A percentile compares a stretch with the other conserved stretches of the same genome.
phyloP scores from a whole-genome alignment of 2,329 filamentous ascomycete genomes.

The Stachybotrys chartarum region DNA sequence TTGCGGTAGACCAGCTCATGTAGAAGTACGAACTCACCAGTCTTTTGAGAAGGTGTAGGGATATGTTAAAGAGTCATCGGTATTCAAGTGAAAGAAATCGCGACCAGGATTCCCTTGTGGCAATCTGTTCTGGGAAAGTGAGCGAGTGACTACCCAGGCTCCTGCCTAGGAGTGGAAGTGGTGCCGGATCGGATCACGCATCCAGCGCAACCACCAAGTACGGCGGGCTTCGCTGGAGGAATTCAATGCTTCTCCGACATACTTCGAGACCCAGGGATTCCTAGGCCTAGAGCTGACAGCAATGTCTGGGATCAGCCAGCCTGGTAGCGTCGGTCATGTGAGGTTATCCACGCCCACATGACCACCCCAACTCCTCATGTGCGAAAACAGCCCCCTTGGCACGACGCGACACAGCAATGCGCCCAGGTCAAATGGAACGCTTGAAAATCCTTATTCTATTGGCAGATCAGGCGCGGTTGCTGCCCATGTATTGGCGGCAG shows the following conservation, averaged over 20 bases:
- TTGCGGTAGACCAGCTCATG: no score
- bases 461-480: constrained; percentile 9
- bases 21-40: no score
- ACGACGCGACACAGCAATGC: background rate
- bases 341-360: background rate
- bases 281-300: background rate
- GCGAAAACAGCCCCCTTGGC: background rate
- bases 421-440: no score
- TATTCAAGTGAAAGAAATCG: no score
- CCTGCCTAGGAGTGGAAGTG: background rate
- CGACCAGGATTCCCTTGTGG: background rate
- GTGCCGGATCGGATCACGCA: background rate
- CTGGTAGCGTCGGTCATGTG: background rate
- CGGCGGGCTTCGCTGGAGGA: background rate
- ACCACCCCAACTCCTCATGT: background rate
- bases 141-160: background rate
- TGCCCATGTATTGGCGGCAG: constrained; percentile 10
- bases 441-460: constrained; percentile 8
- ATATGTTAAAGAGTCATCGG: no score
- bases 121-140: background rate
- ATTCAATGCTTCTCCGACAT: background rate
- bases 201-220: background rate
- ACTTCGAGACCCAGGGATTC: background rate
- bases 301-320: background rate
- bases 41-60: no score